Base-by-base conservation (phyloP, 345 rosid species). In the Hirschfeldia incana region DNA sequence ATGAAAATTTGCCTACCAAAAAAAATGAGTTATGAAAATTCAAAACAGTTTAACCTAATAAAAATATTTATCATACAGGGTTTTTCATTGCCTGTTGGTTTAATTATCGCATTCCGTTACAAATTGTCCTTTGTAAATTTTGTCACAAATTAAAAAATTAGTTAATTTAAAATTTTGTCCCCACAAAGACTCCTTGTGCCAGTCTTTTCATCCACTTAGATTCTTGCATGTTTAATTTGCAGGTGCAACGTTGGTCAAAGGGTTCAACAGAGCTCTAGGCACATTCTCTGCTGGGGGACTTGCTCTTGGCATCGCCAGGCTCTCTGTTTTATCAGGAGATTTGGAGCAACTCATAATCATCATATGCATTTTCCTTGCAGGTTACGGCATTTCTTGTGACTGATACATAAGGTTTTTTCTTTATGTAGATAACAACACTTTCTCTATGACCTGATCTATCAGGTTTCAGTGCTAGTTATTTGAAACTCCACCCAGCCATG, bases 201-300 rank as follows among this genome's bases (percentile, higher is more conserved):
- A 29, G 55, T 59, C 32, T 27, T 4, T 8, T 64, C 17, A 8
- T 51, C 17, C 30, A 13, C 21, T 51, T 26, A 53, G 26, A 61
- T 55, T 16, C 11, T 15, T 21, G 15, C 8, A 30, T 21, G 15
- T 16, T 65, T 33, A 51, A 57, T 36, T 39, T 59, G 10, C 69
- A 93, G 97, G 98, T 8, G 95, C 95, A 73, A 93, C 98, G 2
- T 88, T 93, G 65, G 89, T 70, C 80, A 93, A 91, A 81, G 98
- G 98, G 51, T 91, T 93, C 72, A 93, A 93, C 82, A 89, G 98
- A 28, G 98, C 89, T 32, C 5, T 93, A 49, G 98, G 98, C 60
- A 93, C 97, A 57, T 63, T 93, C 28, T 88, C 92, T 16, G 98
- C 97, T 21, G 98, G 90, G 39, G 87, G 85, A 28, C 89, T 93